Evolutionary conservation across 1,284 basidiomycete genomes (phyloP), one percentile per base, ranked within the genome.

Genomic region (Anthracocystis panici-leucophaei): DNA sequence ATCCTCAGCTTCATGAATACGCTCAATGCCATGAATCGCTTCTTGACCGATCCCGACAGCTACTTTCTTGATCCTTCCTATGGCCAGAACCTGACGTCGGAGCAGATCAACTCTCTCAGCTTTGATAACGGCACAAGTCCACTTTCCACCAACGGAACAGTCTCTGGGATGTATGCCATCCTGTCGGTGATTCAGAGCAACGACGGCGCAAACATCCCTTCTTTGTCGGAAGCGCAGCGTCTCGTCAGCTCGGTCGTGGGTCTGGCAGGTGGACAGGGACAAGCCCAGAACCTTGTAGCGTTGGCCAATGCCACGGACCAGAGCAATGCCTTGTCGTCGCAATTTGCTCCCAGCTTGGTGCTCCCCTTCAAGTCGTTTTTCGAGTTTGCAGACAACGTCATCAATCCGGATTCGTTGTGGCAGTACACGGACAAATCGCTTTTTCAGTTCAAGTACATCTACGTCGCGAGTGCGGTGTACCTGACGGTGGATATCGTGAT

Each of bases 371-470:
- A 54, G 11, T 41, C 53, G 0, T 69, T 45, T 44, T 68, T 74
- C 25, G 65, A 65, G 31, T 59, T 65, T 7, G 62, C 61, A 23
- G 65, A 74, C 56, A 65, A 55, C 25, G 65, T 65, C 10, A 40
- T 68, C 38, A 58, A 63, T 20, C 71, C 71, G 5, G 71, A 74
- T 48, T 74, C 71, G 46, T 23, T 65, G 21, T 14, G 52, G 18
- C 46, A 61, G n/a, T 74, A 56, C 41, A 53, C 57, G 16, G 44
- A 18, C 42, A 58, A 65, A 42, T 61, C 57, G 40, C 52, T 69
- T 9, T 74, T 74, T 48, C 65, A 74, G 62, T 74, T 64, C 62
- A 69, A 74, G 29, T 74, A 74, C 55, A 74, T 74, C 54, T 74
- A 64, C 50, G 58, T 74, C 8, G 62, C 65, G 0, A 61, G 65